Base-by-base conservation (phyloP, 2,329 filamentous ascomycete species). In the Colletotrichum sp. region DNA sequence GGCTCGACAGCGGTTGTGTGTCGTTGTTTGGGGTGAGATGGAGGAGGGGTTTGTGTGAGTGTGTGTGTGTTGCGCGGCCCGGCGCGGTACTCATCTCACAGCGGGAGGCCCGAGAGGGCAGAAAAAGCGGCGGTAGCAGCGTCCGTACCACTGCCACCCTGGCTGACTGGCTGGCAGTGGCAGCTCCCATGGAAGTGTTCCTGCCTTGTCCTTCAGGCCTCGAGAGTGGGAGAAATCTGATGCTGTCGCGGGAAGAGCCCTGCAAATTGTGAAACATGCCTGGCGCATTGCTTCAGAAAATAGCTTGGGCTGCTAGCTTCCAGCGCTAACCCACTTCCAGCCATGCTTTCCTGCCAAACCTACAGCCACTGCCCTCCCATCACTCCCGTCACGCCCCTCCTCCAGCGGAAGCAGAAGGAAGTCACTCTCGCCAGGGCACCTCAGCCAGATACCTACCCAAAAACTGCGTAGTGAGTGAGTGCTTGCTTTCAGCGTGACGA, bases 211-310 rank as follows among this genome's bases (percentile, higher is more conserved):
- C 9, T 5, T 44, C 39, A 44, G 39, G 39, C 39, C 44, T 13
- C 44, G 0, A 48, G 18, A 22, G 44, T 70, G 71, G 10, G 44
- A 48, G 44, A 48, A 48, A 48, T 48, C 44, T 22, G n/a, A 22
- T 72, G 72, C 68, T 66, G 74, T 71, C 71, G 74, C 74, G 63
- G 74, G 69, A 75, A 48, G 71, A 76, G 62, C 70, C 70, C 63
- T 83, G 83, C 81, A 84, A 81, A 85, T 84, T 80, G 77, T 89
- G 88, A 89, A 89, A 89, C 88, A 81, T 82, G 84, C 84, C 86
- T 88, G 87, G 85, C 81, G 86, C 86, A 86, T 74, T 88, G 86
- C 88, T 84, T 89, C 86, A 88, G 86, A 86, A 84, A 82, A 82
- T 81, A 83, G 82, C 84, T 81, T 79, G 64, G 70, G 81, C 81